Evolutionary conservation across 768 basidiomycete genomes (phyloP).

Genomic region (Leccinum incarnatum): DNA sequence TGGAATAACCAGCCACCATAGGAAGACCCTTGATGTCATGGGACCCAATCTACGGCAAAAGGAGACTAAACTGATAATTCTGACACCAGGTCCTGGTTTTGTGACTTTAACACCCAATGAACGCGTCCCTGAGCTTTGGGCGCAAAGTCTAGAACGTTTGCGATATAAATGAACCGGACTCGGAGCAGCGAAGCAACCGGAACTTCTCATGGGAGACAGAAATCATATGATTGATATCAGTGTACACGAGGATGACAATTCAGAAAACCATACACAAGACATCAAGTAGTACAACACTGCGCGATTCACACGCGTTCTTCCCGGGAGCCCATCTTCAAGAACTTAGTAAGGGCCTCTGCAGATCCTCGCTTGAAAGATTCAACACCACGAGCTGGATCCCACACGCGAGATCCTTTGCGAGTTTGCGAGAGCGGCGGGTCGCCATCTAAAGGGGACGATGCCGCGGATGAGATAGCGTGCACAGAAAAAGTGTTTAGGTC

Average conservation of each 20-base stretch:
- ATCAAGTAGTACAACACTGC: background rate
- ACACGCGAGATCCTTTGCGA: slow-evolving; percentile 60
- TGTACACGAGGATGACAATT: background rate
- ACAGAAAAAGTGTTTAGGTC: slow-evolving; percentile 4
- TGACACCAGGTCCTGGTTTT: background rate
- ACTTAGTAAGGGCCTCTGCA: slow-evolving; percentile 81
- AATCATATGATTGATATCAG: slow-evolving; percentile 4
- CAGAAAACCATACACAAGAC: slow-evolving; percentile 1
- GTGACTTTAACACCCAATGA: background rate
- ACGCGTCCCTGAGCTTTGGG: background rate
- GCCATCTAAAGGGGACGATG: slow-evolving; percentile 51
- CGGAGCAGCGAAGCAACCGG: background rate
- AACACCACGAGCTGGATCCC: slow-evolving; percentile 83
- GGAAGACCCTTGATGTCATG: background rate
- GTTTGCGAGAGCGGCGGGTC: slow-evolving; percentile 31
- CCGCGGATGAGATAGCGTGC: slow-evolving; percentile 55
- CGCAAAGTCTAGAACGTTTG: background rate
- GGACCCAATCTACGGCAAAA: background rate
- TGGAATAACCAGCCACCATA: slow-evolving; percentile 3
- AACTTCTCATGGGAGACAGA: background rate
- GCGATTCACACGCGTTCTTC: slow-evolving; percentile 42
- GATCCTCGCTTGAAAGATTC: slow-evolving; percentile 86
- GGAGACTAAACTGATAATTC: background rate
- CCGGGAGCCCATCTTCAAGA: slow-evolving; percentile 76
- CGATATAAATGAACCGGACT: background rate